Percentiles rank a stretch among this genome's conserved stretches.
Evolutionary conservation across 106 monocot genomes (phyloP).

Genomic region (Apostasia ramifera): DNA sequence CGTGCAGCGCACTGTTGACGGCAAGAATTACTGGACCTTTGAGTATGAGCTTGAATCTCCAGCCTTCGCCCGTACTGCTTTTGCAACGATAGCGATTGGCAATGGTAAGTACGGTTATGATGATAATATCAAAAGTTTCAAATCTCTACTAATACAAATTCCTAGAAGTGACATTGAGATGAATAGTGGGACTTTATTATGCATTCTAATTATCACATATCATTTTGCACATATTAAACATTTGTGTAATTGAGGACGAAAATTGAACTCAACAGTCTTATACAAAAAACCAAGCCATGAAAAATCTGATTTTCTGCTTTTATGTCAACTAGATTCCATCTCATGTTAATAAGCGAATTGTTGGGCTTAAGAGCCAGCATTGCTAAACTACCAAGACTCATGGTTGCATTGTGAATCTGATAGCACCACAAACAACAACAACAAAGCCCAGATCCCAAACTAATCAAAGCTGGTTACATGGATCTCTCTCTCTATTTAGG

Average conservation of each 20-base stretch:
- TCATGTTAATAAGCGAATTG: too few relatives aligned
- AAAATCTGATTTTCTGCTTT: too few relatives aligned
- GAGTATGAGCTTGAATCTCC: constrained; percentile 71
- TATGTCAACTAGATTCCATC: too few relatives aligned
- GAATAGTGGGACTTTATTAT: background rate
- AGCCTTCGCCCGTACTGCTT: constrained; percentile 54
- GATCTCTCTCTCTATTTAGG: too few relatives aligned
- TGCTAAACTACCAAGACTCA: too few relatives aligned
- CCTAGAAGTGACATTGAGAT: background rate
- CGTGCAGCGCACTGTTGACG: constrained; percentile 61
- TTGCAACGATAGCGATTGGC: constrained; percentile 77
- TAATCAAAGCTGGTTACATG: too few relatives aligned
- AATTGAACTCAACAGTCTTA: too few relatives aligned
- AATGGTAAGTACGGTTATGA: constrained; percentile 46
- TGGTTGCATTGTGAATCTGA: too few relatives aligned
- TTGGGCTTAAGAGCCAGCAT: too few relatives aligned
- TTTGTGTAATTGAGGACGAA: background rate
- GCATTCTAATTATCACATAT: background rate
- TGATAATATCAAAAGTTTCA: background rate
- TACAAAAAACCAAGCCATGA: too few relatives aligned
- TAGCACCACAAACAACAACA: too few relatives aligned
- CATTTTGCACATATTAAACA: background rate
- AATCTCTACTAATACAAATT: background rate
- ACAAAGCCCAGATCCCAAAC: too few relatives aligned
- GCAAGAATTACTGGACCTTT: constrained; percentile 93